These are phyloP conservation scores for Picochlorum sp. DNA, from an alignment of 139 green algal genomes.

Conservation along the genomic window DNA sequence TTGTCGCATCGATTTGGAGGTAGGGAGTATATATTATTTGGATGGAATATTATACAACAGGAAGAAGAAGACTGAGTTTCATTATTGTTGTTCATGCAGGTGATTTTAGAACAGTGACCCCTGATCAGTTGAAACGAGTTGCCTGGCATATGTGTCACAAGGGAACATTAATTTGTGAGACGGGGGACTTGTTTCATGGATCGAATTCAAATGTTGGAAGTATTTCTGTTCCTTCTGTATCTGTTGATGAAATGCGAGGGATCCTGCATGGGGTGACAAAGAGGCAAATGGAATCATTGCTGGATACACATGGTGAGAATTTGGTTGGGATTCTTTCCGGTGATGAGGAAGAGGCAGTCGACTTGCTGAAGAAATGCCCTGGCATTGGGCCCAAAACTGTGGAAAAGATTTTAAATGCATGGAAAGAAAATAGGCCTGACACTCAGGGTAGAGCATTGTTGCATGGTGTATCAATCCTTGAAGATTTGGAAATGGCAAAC, in stretches of 20 bases:
- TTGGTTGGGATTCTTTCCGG: neutral
- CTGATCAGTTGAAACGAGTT: neutral
- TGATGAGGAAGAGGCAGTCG: neutral
- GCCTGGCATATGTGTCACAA: conserved; percentile 1
- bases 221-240: too few relatives aligned
- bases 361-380: conserved; percentile 5
- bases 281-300: neutral
- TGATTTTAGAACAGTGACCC: neutral
- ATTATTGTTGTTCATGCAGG: neutral
- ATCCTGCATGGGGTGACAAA: neutral
- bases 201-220: neutral
- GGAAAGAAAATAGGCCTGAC: neutral
- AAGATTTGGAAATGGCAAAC: neutral
- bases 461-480: neutral
- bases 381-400: conserved; percentile 34
- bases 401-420: conserved; percentile 32
- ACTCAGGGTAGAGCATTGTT: too few relatives aligned
- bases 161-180: neutral
- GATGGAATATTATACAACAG: too few relatives aligned
- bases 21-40: too few relatives aligned
- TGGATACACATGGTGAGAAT: neutral
- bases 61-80: too few relatives aligned
- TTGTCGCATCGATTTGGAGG: neutral
- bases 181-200: neutral
- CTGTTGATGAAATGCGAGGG: neutral